These are phyloP conservation scores for Cryptosporidium bovis DNA, from an alignment of 169 alveolate genomes.

Conservation along the genomic window DNA sequence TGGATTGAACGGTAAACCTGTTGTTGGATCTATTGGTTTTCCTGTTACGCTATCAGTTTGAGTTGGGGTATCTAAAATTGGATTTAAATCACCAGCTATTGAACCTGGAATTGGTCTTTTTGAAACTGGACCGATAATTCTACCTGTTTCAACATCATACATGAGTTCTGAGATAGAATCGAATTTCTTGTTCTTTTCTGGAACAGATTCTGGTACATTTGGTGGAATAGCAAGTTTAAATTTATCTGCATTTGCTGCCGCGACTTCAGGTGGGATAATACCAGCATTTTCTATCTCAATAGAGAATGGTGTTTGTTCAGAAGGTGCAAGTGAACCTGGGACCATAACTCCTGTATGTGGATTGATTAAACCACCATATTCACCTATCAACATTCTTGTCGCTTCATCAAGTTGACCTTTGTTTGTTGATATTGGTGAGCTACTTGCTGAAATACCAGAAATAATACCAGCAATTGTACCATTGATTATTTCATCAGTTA, in stretches of 20 bases:
- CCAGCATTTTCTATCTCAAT: conserved; percentile 55
- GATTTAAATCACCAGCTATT: conserved; percentile 54
- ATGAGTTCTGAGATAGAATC: conserved; percentile 49
- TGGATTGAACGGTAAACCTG: conserved; percentile 69
- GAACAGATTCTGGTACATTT: conserved; percentile 11
- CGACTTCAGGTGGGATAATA: conserved; percentile 50
- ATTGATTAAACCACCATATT: conserved; percentile 43
- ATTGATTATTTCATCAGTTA: background rate
- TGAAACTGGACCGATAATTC: conserved; percentile 27
- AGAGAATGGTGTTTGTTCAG: conserved; percentile 12
- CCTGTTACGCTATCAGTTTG: conserved; percentile 48
- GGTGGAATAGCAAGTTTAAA: conserved; percentile 46
- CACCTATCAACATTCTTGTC: conserved; percentile 24
- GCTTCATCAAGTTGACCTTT: conserved; percentile 36
- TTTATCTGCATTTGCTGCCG: conserved; percentile 66
- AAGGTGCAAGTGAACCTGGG: conserved; percentile 62
- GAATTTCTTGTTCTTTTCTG: conserved; percentile 18
- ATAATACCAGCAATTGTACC: conserved; percentile 61
- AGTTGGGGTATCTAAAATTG: conserved; percentile 32
- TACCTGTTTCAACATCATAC: conserved; percentile 48
- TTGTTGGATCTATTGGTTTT: conserved; percentile 71
- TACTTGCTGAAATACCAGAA: conserved; percentile 38
- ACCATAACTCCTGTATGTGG: conserved; percentile 29
- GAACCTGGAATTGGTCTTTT: conserved; percentile 71
- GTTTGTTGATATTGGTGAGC: background rate